Conservation (phyloP, 164 flowering plant species). For the Annona cherimola region DNA sequence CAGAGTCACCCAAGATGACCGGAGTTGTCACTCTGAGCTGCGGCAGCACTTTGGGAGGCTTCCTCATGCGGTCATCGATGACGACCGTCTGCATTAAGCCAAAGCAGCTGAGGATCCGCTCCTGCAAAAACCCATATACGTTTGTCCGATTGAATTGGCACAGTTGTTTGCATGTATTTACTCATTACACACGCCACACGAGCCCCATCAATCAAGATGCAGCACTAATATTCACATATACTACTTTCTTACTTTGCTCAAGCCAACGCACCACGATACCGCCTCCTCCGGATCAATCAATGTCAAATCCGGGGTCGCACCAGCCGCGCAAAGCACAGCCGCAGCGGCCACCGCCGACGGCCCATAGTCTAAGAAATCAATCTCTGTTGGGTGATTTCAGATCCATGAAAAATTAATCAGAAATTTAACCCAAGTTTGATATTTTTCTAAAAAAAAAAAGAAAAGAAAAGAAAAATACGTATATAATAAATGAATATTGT, state of each 20-base stretch:
- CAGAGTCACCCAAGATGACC: conserved; percentile 25
- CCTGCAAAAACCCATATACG: conserved; percentile 44
- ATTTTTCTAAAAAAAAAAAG: no score
- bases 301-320: conserved; percentile 53
- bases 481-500: not conserved
- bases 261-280: conserved; percentile 67
- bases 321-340: conserved; percentile 66
- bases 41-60: conserved; percentile 39
- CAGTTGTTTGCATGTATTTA: not conserved
- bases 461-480: not conserved
- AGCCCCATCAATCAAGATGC: no score
- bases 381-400: conserved; percentile 37
- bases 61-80: conserved; percentile 24
- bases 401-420: not conserved
- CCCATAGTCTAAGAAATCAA: conserved; percentile 58
- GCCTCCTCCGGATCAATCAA: conserved; percentile 50
- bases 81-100: conserved; percentile 45
- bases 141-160: conserved; percentile 15
- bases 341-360: conserved; percentile 90
- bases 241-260: conserved; percentile 58
- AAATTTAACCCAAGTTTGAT: no score
- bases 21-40: conserved; percentile 52
- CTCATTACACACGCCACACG: conserved; percentile 2
- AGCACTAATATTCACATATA: not conserved
- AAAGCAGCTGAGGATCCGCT: conserved; percentile 59